Percentiles rank a stretch among this genome's conserved stretches.
Conservation (phyloP, 2,329 filamentous ascomycete genomes). For the Gnomoniopsis sp. region DNA sequence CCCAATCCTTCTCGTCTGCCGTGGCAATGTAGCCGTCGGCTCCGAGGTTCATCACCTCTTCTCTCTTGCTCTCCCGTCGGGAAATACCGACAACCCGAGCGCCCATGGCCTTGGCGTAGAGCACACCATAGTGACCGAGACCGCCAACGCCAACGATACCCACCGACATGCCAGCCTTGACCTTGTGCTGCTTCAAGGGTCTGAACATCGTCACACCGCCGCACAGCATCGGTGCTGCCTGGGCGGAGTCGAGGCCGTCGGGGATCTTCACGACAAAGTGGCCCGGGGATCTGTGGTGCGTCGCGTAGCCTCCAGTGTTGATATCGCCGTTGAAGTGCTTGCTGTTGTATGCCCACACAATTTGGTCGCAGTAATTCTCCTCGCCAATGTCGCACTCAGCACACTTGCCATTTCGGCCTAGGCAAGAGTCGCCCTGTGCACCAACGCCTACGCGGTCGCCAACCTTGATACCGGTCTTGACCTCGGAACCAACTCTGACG, state of each 20-base stretch:
- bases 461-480: slow-evolving; percentile 44
- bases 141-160: slow-evolving; percentile 67
- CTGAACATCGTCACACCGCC: slow-evolving; percentile 64
- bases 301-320: slow-evolving; percentile 54
- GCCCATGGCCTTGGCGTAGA: slow-evolving; percentile 64
- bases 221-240: slow-evolving; percentile 62
- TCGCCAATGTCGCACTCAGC: slow-evolving; percentile 36
- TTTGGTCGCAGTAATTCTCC: slow-evolving; percentile 37
- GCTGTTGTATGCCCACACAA: slow-evolving; percentile 48
- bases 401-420: slow-evolving; percentile 32
- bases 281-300: slow-evolving; percentile 29
- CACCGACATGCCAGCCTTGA: slow-evolving; percentile 63
- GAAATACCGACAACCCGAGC: slow-evolving; percentile 59
- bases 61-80: slow-evolving; percentile 46
- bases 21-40: slow-evolving; percentile 44
- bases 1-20: slow-evolving; percentile 50
- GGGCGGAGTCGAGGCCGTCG: slow-evolving; percentile 34
- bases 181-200: slow-evolving; percentile 54
- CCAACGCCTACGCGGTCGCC: slow-evolving; percentile 64
- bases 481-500: slow-evolving; percentile 49
- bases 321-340: slow-evolving; percentile 47
- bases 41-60: slow-evolving; percentile 53
- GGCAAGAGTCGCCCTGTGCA: slow-evolving; percentile 56
- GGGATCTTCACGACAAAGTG: slow-evolving; percentile 46
- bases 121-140: slow-evolving; percentile 63